These are phyloP conservation scores for Neoarthrinium moseri DNA, from an alignment of 2,329 filamentous ascomycete genomes.

Conservation along the genomic window DNA sequence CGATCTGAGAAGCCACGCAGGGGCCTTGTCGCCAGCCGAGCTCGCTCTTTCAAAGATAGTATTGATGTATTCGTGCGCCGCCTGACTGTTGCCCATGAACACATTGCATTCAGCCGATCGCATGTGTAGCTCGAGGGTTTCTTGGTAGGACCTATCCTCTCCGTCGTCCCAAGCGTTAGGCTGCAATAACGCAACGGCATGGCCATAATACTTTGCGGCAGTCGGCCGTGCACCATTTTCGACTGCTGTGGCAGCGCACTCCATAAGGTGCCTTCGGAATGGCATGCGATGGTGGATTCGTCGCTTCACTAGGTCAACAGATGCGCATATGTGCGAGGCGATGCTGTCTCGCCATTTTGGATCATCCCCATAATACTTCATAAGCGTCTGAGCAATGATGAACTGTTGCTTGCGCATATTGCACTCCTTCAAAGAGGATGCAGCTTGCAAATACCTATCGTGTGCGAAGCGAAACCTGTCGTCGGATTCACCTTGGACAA, in stretches of 20 bases:
- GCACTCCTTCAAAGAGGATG: conserved; percentile 67
- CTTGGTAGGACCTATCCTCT: conserved; percentile 76
- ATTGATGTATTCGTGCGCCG: conserved; percentile 67
- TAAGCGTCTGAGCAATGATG: conserved; percentile 77
- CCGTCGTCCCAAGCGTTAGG: conserved; percentile 73
- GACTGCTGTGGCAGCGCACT: conserved; percentile 74
- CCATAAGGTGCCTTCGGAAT: conserved; percentile 74
- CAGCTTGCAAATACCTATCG: conserved; percentile 80
- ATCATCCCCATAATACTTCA: conserved; percentile 67
- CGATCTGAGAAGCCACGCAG: conserved; percentile 80
- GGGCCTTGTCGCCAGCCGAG: conserved; percentile 75
- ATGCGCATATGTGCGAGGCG: conserved; percentile 78
- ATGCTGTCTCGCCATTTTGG: conserved; percentile 67
- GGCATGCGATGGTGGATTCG: conserved; percentile 58
- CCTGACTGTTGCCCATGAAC: conserved; percentile 69
- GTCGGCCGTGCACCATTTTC: conserved; percentile 82
- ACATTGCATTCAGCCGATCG: conserved; percentile 81
- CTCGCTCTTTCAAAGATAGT: conserved; percentile 70
- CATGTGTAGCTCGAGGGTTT: conserved; percentile 78
- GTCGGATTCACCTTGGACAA: conserved; percentile 79
- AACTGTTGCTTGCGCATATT: conserved; percentile 84
- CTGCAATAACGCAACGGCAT: conserved; percentile 77
- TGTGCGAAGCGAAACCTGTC: conserved; percentile 87
- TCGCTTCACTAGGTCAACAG: conserved; percentile 70
- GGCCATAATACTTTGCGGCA: conserved; percentile 77